Evolutionary conservation across 768 basidiomycete genomes (phyloP).

Genomic region (Boletus subparvulus): DNA sequence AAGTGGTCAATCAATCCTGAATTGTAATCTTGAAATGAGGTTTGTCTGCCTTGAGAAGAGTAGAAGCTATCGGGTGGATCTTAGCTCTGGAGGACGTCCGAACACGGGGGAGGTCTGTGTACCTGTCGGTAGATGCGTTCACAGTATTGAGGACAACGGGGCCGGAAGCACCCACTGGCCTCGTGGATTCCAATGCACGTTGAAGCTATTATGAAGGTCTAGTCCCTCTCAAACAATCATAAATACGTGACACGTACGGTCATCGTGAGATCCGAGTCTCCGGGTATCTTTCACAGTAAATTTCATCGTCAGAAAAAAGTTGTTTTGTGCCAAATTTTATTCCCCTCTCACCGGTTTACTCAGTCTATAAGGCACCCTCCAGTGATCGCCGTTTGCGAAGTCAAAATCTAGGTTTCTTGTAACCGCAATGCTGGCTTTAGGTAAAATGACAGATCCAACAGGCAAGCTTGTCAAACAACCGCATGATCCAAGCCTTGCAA

Average conservation of each 20-base stretch:
- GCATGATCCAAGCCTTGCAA: conserved; percentile 73
- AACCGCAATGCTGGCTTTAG: conserved; percentile 64
- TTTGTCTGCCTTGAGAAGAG: conserved; percentile 82
- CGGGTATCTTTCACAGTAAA: conserved; percentile 44
- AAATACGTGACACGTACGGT: conserved; percentile 39
- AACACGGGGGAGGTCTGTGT: conserved; percentile 5
- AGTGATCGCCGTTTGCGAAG: conserved; percentile 48
- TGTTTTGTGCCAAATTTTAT: background rate
- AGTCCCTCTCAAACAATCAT: background rate
- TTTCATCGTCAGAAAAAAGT: conserved; percentile 2
- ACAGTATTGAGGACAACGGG: conserved; percentile 44
- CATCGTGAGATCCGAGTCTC: conserved; percentile 53
- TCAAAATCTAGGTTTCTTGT: conserved; percentile 77
- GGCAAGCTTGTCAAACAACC: conserved; percentile 66
- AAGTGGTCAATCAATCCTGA: conserved; percentile 58
- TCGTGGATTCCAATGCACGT: conserved; percentile 43
- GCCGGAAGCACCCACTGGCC: conserved; percentile 38
- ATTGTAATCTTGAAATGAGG: conserved; percentile 78
- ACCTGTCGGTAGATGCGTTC: conserved; percentile 87
- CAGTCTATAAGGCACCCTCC: conserved; percentile 55
- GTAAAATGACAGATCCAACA: conserved; percentile 76
- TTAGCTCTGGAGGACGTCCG: conserved; percentile 7
- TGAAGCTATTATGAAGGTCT: conserved; percentile 40
- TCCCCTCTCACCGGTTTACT: conserved; percentile 58
- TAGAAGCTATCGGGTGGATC: conserved; percentile 57